These are phyloP conservation scores for Euphorbia peplus DNA, from an alignment of 345 rosid species.

Conservation along the genomic window DNA sequence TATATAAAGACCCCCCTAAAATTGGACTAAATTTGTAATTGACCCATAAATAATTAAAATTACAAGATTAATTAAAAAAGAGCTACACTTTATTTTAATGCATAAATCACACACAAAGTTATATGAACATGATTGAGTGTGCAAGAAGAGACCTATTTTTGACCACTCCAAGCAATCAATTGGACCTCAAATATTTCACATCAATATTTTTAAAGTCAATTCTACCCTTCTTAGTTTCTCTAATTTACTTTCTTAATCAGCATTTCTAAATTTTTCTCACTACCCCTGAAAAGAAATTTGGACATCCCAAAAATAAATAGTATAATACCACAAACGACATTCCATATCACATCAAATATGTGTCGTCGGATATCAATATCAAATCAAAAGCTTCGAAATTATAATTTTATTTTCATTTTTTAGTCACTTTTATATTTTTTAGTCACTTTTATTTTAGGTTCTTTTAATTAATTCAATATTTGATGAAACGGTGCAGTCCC, in stretches of 20 bases:
- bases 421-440: background rate
- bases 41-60: no score
- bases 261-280: background rate
- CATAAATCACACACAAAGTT: background rate
- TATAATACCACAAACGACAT: background rate
- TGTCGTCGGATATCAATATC: background rate
- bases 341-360: background rate
- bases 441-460: background rate
- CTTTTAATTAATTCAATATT: background rate
- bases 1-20: no score
- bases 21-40: no score
- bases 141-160: background rate
- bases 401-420: background rate
- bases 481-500: conserved; percentile 25
- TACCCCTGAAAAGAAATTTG: background rate
- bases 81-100: no score
- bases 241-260: background rate
- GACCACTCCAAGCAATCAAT: background rate
- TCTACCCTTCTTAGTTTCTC: background rate
- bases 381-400: background rate
- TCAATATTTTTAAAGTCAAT: background rate
- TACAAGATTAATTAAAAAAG: background rate
- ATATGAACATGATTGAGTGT: background rate
- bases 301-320: background rate
- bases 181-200: background rate